Evolutionary conservation across 2,329 filamentous ascomycete species (phyloP), one percentile per base, ranked within the genome.

Genomic region (Hypoxylon sp.): DNA sequence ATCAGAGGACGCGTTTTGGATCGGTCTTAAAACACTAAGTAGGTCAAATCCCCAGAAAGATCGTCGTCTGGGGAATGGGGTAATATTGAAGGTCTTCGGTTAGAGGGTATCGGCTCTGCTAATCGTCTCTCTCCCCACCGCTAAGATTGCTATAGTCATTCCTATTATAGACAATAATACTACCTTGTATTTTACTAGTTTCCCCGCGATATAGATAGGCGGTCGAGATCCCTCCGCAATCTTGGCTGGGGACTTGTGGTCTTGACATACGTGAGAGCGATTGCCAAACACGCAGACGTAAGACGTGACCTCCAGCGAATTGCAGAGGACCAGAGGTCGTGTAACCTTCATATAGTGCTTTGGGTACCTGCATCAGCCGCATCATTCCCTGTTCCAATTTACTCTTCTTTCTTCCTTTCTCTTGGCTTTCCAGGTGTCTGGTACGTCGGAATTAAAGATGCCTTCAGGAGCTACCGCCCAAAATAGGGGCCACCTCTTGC

Each of bases 401-500:
- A 23, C 3, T 43, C 41, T 45, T 25, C 21, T 45, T 28, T 62
- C 32, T 55, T 48, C 17, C 17, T 45, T 59, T 32, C 23, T 56
- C 59, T 69, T 67, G 63, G 56, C 63, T 63, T 55, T n/a, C 45
- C 32, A 56, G 19, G 17, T 36, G 23, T 5, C 25, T 34, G 46
- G 56, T 55, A 58, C 36, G 5, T 32, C 32, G 23, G 9, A 23
- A 45, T 49, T 53, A 46, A 46, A 61, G 45, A 75, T 75, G 74
- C 52, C 53, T 68, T 58, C 63, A 23, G 63, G 50, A 53, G 19
- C 13, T 6, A 46, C 45, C 32, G 57, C 57, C 17, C 67, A 55
- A 21, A 34, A 45, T 21, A 64, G 62, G 11, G 66, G 63, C 49
- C 73, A 75, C 62, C 69, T 76, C n/a, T 60, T 71, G 28, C 74